Evolutionary conservation across 352 stramenopile genomes (phyloP).

Genomic region (Phytophthora ohioensis): DNA sequence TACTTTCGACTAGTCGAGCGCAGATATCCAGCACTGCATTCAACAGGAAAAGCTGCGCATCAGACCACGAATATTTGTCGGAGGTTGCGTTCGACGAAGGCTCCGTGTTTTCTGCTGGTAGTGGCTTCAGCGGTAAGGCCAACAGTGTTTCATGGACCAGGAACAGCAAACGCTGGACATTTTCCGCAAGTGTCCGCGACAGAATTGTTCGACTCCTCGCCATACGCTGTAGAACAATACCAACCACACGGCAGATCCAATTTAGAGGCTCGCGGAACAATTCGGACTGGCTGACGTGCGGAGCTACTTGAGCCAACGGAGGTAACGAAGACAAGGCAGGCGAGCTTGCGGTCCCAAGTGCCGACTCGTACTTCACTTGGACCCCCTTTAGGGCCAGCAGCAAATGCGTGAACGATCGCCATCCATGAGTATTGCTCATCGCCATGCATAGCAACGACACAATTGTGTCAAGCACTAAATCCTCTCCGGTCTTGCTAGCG

Average conservation of each 20-base stretch:
- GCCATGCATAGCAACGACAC: constrained; percentile 80
- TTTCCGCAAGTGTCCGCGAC: constrained; percentile 75
- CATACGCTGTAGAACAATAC: constrained; percentile 83
- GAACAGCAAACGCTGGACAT: constrained; percentile 79
- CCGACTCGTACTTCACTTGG: constrained; percentile 65
- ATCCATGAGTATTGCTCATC: constrained; percentile 73
- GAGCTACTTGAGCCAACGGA: constrained; percentile 33
- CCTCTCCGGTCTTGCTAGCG: constrained; percentile 75
- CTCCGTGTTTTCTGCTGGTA: neutral
- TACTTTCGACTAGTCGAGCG: constrained; percentile 76
- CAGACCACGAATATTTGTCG: constrained; percentile 57
- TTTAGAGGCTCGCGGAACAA: constrained; percentile 60
- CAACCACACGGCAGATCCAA: constrained; percentile 71
- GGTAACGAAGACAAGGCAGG: constrained; percentile 32
- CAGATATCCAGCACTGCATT: constrained; percentile 81
- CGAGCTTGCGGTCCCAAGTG: neutral
- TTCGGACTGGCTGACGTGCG: constrained; percentile 40
- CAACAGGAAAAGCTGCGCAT: constrained; percentile 74
- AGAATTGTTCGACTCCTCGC: constrained; percentile 79
- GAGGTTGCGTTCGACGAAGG: neutral
- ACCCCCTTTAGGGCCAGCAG: constrained; percentile 69
- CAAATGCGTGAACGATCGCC: constrained; percentile 72
- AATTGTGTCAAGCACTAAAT: constrained; percentile 85
- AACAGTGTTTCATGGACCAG: constrained; percentile 76
- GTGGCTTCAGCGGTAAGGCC: constrained; percentile 33